These are phyloP conservation scores for Suaeda aralocaspica DNA, from an alignment of 148 eudicot genomes.

Conservation along the genomic window DNA sequence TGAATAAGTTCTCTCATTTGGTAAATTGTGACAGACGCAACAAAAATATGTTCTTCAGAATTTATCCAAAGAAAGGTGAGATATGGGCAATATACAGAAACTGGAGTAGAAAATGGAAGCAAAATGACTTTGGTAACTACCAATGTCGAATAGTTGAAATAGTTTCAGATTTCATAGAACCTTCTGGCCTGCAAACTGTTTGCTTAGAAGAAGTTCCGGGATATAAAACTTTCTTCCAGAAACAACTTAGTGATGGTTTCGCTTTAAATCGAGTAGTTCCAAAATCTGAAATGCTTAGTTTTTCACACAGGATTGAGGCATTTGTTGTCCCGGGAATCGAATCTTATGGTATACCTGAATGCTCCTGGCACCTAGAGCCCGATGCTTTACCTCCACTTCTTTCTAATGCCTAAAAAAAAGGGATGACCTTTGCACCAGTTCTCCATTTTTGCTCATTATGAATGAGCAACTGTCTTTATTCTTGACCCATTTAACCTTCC, in stretches of 20 bases:
- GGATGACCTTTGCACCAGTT: background rate
- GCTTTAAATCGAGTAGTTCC: slow-evolving; percentile 36
- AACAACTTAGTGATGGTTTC: slow-evolving; percentile 40
- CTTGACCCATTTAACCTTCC: background rate
- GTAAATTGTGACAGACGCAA: slow-evolving; percentile 35
- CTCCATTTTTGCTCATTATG: background rate
- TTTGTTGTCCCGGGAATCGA: slow-evolving; percentile 50
- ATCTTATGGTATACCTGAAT: slow-evolving; percentile 45
- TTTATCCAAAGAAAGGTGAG: slow-evolving; percentile 56
- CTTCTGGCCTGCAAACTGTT: slow-evolving; percentile 18
- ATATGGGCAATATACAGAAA: slow-evolving; percentile 56
- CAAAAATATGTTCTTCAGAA: slow-evolving; percentile 32
- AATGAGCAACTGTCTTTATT: background rate
- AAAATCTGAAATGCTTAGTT: slow-evolving; percentile 40
- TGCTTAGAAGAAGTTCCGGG: slow-evolving; percentile 32
- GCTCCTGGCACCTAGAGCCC: slow-evolving; percentile 68
- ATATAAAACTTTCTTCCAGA: slow-evolving; percentile 42
- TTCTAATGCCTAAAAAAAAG: slow-evolving; percentile 7
- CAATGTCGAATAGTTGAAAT: slow-evolving; percentile 31
- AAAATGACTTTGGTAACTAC: slow-evolving; percentile 10
- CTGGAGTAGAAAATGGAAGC: slow-evolving; percentile 38
- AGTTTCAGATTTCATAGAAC: slow-evolving; percentile 24
- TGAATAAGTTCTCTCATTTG: slow-evolving; percentile 43
- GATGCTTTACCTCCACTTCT: slow-evolving; percentile 45
- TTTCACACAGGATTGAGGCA: slow-evolving; percentile 55